Percentiles rank a stretch among this genome's conserved stretches.
These are phyloP conservation scores for Candida tallmaniae DNA, from an alignment of 805 yeast genomes.

Conservation along the genomic window DNA sequence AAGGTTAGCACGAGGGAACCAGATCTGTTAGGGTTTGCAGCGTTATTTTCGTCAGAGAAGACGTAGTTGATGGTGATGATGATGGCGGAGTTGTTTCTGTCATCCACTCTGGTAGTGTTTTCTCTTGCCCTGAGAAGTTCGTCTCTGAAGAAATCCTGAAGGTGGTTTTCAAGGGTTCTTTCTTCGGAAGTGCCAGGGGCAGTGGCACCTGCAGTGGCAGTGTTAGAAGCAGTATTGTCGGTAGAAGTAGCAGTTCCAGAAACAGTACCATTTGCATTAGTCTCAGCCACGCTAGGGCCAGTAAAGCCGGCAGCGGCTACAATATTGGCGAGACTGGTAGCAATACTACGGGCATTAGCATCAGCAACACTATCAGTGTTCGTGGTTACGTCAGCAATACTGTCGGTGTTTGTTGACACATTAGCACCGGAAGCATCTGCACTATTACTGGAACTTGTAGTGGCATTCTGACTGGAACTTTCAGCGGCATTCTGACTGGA, in stretches of 20 bases:
- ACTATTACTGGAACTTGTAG: not conserved
- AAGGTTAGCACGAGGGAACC: conserved; percentile 62
- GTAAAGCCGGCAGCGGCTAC: not conserved
- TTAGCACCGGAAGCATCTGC: not conserved
- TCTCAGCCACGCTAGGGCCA: not conserved
- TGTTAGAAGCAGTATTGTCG: not conserved
- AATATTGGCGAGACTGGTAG: not conserved
- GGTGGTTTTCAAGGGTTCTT: conserved; percentile 1
- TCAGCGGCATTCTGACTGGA: not conserved
- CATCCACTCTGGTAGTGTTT: not conserved
- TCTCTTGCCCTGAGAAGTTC: not conserved
- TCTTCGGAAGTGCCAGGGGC: not conserved
- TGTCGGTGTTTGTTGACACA: too few relatives aligned
- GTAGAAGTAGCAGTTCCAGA: not conserved
- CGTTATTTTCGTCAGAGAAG: conserved; percentile 37
- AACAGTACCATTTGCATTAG: too few relatives aligned
- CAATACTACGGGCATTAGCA: not conserved
- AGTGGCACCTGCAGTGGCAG: not conserved
- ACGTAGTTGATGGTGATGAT: conserved; percentile 42
- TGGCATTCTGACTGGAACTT: not conserved
- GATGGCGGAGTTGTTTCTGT: conserved; percentile 20
- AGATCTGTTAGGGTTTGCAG: conserved; percentile 36
- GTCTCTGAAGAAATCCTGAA: conserved; percentile 5
- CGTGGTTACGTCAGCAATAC: too few relatives aligned
- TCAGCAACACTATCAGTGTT: not conserved